Conservation (phyloP, 805 yeast species). For the Spencermartinsiella europaea region DNA sequence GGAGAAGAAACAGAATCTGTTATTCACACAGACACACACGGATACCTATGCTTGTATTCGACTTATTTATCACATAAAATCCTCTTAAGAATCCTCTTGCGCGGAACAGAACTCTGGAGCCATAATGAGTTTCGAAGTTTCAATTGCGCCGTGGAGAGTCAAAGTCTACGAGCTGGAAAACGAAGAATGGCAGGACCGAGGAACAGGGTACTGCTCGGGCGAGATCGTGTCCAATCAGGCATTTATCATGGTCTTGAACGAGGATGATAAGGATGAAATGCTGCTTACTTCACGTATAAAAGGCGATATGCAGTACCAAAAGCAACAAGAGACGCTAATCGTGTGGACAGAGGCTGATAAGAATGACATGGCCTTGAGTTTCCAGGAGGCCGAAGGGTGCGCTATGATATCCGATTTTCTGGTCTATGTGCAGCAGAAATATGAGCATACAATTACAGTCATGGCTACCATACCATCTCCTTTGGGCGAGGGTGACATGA, state of each 20-base stretch:
- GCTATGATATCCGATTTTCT: slow-evolving; percentile 76
- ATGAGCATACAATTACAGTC: slow-evolving; percentile 62
- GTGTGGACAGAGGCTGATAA: slow-evolving; percentile 83
- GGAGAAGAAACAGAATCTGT: too few relatives aligned
- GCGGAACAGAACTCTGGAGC: too few relatives aligned
- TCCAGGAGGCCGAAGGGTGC: slow-evolving; percentile 91
- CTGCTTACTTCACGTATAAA: slow-evolving; percentile 62
- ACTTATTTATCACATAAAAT: too few relatives aligned
- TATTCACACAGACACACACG: too few relatives aligned
- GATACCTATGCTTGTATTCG: too few relatives aligned
- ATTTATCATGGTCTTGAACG: slow-evolving; percentile 73
- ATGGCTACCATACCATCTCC: slow-evolving; percentile 58
- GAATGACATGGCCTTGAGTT: slow-evolving; percentile 76
- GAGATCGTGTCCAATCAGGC: slow-evolving; percentile 38
- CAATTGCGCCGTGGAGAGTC: slow-evolving; percentile 63
- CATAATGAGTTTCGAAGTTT: slow-evolving; percentile 23
- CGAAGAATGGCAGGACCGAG: slow-evolving; percentile 85
- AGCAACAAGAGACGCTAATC: slow-evolving; percentile 89
- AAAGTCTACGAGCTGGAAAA: slow-evolving; percentile 82
- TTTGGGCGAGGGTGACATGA: slow-evolving; percentile 30
- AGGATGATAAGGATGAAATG: slow-evolving; percentile 51
- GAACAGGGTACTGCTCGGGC: slow-evolving; percentile 88
- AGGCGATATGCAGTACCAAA: slow-evolving; percentile 77
- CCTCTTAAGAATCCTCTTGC: too few relatives aligned
- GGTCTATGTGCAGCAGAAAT: slow-evolving; percentile 55